Percentiles rank a stretch among this genome's conserved stretches.
These are phyloP conservation scores for Paramyrothecium sp. DNA, from an alignment of 2,329 filamentous ascomycete species.

Conservation along the genomic window DNA sequence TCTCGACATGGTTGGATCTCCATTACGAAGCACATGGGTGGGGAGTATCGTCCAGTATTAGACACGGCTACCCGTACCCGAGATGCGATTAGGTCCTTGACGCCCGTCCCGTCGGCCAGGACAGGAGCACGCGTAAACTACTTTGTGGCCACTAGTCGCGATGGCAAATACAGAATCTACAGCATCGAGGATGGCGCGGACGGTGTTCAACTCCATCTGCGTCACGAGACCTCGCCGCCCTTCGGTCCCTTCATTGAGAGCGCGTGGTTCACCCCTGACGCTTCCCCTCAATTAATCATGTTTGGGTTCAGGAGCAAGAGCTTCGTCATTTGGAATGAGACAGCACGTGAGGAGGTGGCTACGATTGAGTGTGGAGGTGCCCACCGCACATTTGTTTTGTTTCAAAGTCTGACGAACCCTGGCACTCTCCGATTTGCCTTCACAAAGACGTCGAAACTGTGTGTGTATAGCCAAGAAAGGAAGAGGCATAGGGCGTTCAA, in stretches of 20 bases:
- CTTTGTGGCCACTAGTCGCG: conserved; percentile 72
- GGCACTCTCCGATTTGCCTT: conserved; percentile 61
- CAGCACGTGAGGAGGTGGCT: conserved; percentile 65
- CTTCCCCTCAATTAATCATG: conserved; percentile 59
- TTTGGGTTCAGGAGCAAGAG: conserved; percentile 79
- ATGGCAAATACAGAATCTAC: conserved; percentile 73
- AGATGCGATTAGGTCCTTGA: conserved; percentile 70
- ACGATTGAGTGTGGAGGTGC: conserved; percentile 80
- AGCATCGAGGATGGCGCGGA: conserved; percentile 27
- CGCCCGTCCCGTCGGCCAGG: conserved; percentile 35
- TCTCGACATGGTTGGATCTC: conserved; percentile 51
- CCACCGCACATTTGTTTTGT: conserved; percentile 70
- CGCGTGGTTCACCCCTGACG: conserved; percentile 51
- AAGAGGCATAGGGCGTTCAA: conserved; percentile 51
- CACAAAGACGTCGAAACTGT: conserved; percentile 63
- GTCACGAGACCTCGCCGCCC: conserved; percentile 68
- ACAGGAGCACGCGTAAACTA: conserved; percentile 26
- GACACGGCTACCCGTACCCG: conserved; percentile 39
- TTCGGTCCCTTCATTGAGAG: conserved; percentile 78
- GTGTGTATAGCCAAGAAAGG: conserved; percentile 42
- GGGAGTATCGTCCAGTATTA: conserved; percentile 24
- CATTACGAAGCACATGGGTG: conserved; percentile 21
- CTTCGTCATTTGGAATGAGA: conserved; percentile 82
- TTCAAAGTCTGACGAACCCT: conserved; percentile 25
- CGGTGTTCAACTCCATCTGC: conserved; percentile 36